phyloP scores from a whole-genome alignment of 768 basidiomycete genomes.

The Tubosaeta sp. region DNA sequence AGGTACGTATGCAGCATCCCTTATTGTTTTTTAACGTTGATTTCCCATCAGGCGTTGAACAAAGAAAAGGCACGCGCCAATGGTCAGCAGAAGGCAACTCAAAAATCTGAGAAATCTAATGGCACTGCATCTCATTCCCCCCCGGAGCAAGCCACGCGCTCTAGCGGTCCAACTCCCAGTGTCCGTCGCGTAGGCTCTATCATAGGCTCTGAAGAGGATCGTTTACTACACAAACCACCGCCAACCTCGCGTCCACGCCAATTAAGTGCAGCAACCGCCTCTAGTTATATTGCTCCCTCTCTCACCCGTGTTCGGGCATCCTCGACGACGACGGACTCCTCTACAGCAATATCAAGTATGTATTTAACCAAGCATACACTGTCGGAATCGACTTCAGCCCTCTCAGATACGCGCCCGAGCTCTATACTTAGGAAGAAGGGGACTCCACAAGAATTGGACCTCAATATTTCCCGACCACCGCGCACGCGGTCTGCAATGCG shows the following conservation, averaged over 20 bases:
- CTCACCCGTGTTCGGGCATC: constrained; percentile 27
- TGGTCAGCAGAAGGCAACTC: constrained; percentile 23
- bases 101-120: constrained; percentile 23
- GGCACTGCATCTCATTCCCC: constrained; percentile 12
- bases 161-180: constrained; percentile 38
- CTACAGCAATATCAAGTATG: constrained; percentile 5
- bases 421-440: constrained; percentile 21
- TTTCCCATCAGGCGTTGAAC: constrained; percentile 54
- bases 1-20: constrained; percentile 52
- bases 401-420: constrained; percentile 24
- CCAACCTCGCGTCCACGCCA: constrained; percentile 44
- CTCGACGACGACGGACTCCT: constrained; percentile 33
- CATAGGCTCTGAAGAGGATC: constrained; percentile 56
- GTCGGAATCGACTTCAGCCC: constrained; percentile 27
- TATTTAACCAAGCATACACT: constrained; percentile 27
- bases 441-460: constrained; percentile 27
- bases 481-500: constrained; percentile 47
- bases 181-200: constrained; percentile 59
- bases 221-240: constrained; percentile 25
- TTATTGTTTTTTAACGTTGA: constrained; percentile 15
- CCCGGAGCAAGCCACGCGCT: constrained; percentile 23
- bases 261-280: constrained; percentile 40
- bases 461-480: constrained; percentile 18
- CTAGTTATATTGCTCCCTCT: constrained; percentile 27
- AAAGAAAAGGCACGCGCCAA: constrained; percentile 54